Conservation (phyloP, 441 rosid species). For the Gossypium lobatum region DNA sequence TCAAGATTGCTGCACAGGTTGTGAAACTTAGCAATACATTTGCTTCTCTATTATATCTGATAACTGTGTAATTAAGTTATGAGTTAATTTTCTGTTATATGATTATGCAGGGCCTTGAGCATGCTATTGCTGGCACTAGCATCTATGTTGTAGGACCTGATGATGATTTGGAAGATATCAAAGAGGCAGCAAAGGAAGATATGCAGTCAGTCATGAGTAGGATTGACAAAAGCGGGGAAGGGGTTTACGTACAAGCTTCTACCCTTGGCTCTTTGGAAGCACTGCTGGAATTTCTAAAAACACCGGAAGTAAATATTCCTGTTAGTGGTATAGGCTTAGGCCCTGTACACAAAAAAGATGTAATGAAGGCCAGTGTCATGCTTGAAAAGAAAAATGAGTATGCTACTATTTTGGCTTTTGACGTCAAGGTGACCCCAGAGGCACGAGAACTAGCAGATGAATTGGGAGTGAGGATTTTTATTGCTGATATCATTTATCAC, state of each 20-base stretch:
- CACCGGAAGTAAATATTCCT: conserved; percentile 78
- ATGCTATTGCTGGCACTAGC: conserved; percentile 90
- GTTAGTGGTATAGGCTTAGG: conserved; percentile 90
- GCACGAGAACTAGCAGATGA: conserved; percentile 86
- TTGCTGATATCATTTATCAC: conserved; percentile 93
- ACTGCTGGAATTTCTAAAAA: conserved; percentile 77
- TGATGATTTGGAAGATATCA: conserved; percentile 72
- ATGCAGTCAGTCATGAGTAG: conserved; percentile 80
- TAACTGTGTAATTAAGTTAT: not conserved
- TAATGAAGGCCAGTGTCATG: conserved; percentile 95
- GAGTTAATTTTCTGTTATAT: conserved; percentile 15
- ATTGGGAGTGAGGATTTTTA: conserved; percentile 82
- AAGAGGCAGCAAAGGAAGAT: conserved; percentile 68
- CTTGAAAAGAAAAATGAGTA: conserved; percentile 90
- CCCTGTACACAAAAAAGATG: conserved; percentile 87
- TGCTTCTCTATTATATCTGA: not conserved
- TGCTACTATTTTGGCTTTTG: conserved; percentile 93
- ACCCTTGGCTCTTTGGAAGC: conserved; percentile 96
- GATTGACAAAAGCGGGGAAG: conserved; percentile 85
- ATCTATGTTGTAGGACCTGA: conserved; percentile 72
- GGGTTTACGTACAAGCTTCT: conserved; percentile 93
- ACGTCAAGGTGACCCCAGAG: conserved; percentile 85
- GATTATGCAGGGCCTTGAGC: conserved; percentile 75
- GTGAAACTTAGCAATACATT: not conserved
- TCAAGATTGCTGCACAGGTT: conserved; percentile 93